Base-by-base conservation (phyloP, 1,284 basidiomycete genomes). In the Testicularia cyperi region DNA sequence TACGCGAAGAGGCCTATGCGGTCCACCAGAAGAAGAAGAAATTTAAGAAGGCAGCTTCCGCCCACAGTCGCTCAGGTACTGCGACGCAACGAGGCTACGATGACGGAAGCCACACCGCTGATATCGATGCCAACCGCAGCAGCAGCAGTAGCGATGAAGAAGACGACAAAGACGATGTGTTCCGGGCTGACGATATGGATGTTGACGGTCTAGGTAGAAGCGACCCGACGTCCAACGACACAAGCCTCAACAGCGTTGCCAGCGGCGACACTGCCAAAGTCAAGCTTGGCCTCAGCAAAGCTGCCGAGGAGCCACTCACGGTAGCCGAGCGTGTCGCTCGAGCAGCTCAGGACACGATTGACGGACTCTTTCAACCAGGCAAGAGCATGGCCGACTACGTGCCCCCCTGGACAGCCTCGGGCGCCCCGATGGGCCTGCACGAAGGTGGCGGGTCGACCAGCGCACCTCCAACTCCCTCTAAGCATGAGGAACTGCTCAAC, bases 401-500 rank as follows among this genome's bases (percentile, higher is more conserved):
- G 3, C 70, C 70, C 8, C 62, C 62, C 13, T 64, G 64, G 56
- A 57, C 65, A 7, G 51, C 64, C 6, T 52, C 58, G 5, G 64
- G 64, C 2, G 44, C 54, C 2, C 53, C 63, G 3, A 18, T 56
- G 4, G 67, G 56, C 1, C 22, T 63, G 23, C 49, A 48, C 28
- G 58, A 61, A 12, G 64, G 55, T 15, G 39, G 28, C 6, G 31
- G 22, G 15, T 15, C 25, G 12, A 28, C 33, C 10, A 48, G 42
- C 6, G 56, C 31, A 5, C 56, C 54, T 6, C 46, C 57, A 4
- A 52, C 48, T 4, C 48, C 55, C 5, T 28, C 57, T 1, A 56
- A 57, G 36, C 39, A 23, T 2, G 48, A 51, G 23, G 45, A 51
- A 2, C 16, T 53, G 42, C 79, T 95, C 46, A 91, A 96, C 76